A percentile compares a stretch with the other conserved stretches of the same genome.
phyloP scores from a whole-genome alignment of 1,139 yeast species.

The Kluyveromyces sp. region DNA sequence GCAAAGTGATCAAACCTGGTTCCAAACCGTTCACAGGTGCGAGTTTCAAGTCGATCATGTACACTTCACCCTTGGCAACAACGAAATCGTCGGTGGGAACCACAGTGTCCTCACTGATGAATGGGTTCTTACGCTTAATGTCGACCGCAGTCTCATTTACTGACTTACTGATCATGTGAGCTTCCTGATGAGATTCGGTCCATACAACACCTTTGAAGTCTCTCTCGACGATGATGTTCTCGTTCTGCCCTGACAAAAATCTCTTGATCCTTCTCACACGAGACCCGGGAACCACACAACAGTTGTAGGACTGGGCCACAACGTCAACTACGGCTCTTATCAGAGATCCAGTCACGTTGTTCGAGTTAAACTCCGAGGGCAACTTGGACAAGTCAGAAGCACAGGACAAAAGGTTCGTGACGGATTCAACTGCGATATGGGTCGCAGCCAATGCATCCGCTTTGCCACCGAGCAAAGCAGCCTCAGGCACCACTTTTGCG shows the following conservation, averaged over 20 bases:
- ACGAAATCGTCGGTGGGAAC: conserved; percentile 71
- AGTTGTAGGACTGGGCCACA: conserved; percentile 72
- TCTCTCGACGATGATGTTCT: conserved; percentile 81
- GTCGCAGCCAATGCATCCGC: conserved; percentile 91
- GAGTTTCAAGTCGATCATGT: conserved; percentile 75
- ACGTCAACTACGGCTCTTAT: conserved; percentile 74
- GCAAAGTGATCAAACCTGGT: conserved; percentile 60
- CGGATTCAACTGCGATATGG: conserved; percentile 80
- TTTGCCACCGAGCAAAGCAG: conserved; percentile 73
- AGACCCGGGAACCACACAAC: conserved; percentile 86
- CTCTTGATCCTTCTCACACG: conserved; percentile 86
- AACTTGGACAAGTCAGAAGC: conserved; percentile 68
- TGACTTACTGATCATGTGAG: conserved; percentile 41
- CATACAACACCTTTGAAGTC: conserved; percentile 91
- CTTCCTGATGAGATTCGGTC: conserved; percentile 80
- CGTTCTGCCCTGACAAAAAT: conserved; percentile 92
- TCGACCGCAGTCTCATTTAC: conserved; percentile 37
- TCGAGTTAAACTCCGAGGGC: conserved; percentile 35
- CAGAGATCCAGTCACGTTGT: conserved; percentile 52
- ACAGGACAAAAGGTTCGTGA: conserved; percentile 66
- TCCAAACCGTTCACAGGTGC: conserved; percentile 52
- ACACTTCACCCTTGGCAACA: conserved; percentile 78
- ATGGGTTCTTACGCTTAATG: conserved; percentile 40
- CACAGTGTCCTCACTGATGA: conserved; percentile 44
- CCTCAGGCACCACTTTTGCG: conserved; percentile 42